Evolutionary conservation across 2,329 filamentous ascomycete genomes (phyloP).

Genomic region (Colletotrichum navitas): DNA sequence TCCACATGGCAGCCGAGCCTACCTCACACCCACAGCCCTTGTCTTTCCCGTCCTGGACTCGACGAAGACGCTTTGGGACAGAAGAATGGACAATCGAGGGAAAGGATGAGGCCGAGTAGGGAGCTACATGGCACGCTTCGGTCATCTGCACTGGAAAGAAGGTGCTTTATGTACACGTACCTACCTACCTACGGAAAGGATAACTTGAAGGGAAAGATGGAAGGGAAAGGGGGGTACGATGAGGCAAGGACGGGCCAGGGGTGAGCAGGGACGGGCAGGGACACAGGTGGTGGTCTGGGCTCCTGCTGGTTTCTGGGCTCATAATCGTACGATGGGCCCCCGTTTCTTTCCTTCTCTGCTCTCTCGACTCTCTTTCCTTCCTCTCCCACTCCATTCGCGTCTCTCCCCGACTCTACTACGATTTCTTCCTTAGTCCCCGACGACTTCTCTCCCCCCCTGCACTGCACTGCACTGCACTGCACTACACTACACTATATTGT

Average conservation of each 20-base stretch:
- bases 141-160: neutral
- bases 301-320: constrained; percentile 26
- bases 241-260: constrained; percentile 5
- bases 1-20: neutral
- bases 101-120: neutral
- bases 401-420: neutral
- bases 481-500: neutral
- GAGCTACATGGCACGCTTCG: neutral
- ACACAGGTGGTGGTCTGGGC: constrained; percentile 27
- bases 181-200: neutral
- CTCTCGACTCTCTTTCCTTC: constrained; percentile 15
- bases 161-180: neutral
- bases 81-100: neutral
- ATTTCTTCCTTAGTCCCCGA: neutral
- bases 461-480: neutral
- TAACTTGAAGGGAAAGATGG: neutral
- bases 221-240: neutral
- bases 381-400: constrained; percentile 22
- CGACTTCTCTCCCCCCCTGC: neutral
- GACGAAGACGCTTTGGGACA: neutral
- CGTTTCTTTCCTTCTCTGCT: constrained; percentile 29
- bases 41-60: neutral
- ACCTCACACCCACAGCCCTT: neutral
- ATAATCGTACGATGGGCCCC: constrained; percentile 43
- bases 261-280: constrained; percentile 18